These are phyloP conservation scores for Haplographium delicatum DNA, from an alignment of 495 filamentous ascomycete species.

Conservation along the genomic window DNA sequence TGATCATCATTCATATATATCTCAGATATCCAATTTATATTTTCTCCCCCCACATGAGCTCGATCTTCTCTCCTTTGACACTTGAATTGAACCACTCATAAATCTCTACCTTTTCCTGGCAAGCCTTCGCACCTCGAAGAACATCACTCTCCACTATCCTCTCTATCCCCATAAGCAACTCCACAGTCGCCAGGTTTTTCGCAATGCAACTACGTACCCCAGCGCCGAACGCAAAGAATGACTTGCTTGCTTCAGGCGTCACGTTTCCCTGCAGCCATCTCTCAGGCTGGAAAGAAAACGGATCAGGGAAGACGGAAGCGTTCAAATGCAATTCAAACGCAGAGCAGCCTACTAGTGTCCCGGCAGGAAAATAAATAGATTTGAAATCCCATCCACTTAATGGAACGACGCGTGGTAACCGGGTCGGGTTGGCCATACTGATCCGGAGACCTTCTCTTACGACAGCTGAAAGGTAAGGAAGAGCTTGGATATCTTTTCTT, in stretches of 20 bases:
- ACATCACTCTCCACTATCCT: conserved; percentile 34
- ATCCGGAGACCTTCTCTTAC: conserved; percentile 41
- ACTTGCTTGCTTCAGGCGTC: conserved; percentile 33
- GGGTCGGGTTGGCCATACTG: conserved; percentile 45
- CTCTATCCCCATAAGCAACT: conserved; percentile 35
- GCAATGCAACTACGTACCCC: conserved; percentile 47
- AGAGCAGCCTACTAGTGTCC: conserved; percentile 39
- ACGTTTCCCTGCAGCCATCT: conserved; percentile 38
- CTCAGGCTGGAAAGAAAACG: conserved; percentile 42
- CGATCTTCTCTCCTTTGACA: conserved; percentile 25
- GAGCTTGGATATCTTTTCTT: conserved; percentile 27
- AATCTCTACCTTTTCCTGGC: conserved; percentile 36
- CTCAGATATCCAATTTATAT: too few species aligned
- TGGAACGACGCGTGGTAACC: conserved; percentile 43
- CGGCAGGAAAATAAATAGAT: conserved; percentile 33
- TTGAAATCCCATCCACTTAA: conserved; percentile 34
- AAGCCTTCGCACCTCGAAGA: conserved; percentile 34
- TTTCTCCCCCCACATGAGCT: conserved; percentile 16
- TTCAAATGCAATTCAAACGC: conserved; percentile 42
- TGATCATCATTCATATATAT: too few species aligned
- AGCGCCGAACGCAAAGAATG: conserved; percentile 43
- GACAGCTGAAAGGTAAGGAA: conserved; percentile 38
- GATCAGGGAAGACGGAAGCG: conserved; percentile 36
- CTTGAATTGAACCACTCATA: conserved; percentile 47
- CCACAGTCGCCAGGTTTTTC: conserved; percentile 37